Evolutionary conservation across 768 basidiomycete species (phyloP).

Genomic region (Collybia sp.): DNA sequence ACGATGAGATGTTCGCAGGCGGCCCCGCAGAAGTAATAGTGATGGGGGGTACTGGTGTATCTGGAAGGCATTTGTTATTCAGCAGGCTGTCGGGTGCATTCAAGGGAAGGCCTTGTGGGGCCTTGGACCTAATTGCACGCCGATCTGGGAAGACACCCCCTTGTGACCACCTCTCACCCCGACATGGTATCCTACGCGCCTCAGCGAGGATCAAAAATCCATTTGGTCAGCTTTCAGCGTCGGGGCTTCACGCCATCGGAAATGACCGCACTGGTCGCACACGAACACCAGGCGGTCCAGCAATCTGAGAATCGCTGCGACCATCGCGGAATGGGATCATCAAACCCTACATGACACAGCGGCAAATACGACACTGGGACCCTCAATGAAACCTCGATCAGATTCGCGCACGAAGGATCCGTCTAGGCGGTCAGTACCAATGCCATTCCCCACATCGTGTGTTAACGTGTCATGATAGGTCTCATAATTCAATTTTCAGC

Average conservation of each 20-base stretch:
- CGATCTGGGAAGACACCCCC: no score
- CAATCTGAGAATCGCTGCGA: constrained; percentile 32
- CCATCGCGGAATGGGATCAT: constrained; percentile 36
- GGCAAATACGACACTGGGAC: constrained; percentile 27
- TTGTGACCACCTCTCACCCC: no score
- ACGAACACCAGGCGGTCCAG: constrained; percentile 36
- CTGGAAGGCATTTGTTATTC: constrained; percentile 20
- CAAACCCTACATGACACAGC: constrained; percentile 42
- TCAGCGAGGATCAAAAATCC: no score
- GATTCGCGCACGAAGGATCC: constrained; percentile 46
- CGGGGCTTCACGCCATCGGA: no score
- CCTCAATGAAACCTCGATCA: constrained; percentile 36
- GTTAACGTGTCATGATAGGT: constrained; percentile 50
- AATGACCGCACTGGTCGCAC: no score
- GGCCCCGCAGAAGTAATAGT: constrained; percentile 24
- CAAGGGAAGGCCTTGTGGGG: constrained; percentile 8
- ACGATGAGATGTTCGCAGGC: constrained; percentile 19
- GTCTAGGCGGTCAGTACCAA: constrained; percentile 48
- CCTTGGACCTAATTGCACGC: no score
- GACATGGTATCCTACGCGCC: no score
- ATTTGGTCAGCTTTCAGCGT: no score
- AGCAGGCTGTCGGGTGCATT: constrained; percentile 16
- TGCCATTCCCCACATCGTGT: constrained; percentile 37
- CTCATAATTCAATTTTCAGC: constrained; percentile 15
- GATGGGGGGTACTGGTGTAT: constrained; percentile 13